These are phyloP conservation scores for Cerioporus squamosus DNA, from an alignment of 1,284 basidiomycete genomes.

Conservation along the genomic window DNA sequence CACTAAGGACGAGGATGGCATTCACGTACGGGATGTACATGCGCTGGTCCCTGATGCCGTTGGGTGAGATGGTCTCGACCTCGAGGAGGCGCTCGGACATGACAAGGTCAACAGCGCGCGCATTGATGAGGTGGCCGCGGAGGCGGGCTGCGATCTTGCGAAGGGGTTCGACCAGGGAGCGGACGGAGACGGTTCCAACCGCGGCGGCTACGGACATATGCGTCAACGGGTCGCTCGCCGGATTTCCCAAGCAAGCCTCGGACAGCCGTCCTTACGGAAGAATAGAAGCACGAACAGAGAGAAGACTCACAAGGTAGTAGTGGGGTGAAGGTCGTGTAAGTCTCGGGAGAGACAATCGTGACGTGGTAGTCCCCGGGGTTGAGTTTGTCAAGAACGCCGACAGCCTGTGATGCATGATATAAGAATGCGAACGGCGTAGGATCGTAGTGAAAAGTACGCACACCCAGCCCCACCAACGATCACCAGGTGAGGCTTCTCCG, in stretches of 20 bases:
- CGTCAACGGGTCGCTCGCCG: background rate
- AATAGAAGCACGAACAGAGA: too few species aligned
- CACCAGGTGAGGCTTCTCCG: constrained; percentile 84
- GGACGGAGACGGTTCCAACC: constrained; percentile 91
- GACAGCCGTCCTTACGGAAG: too few species aligned
- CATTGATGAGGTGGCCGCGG: constrained; percentile 85
- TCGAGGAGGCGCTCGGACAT: constrained; percentile 89
- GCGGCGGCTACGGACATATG: constrained; percentile 60
- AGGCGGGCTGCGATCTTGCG: constrained; percentile 91
- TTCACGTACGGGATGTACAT: constrained; percentile 78
- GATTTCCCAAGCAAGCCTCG: too few species aligned
- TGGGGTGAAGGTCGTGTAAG: constrained; percentile 80
- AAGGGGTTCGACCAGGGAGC: constrained; percentile 90
- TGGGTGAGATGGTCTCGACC: constrained; percentile 64
- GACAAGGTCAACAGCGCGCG: constrained; percentile 83
- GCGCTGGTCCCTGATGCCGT: constrained; percentile 51
- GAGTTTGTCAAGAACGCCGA: constrained; percentile 79
- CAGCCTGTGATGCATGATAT: constrained; percentile 56
- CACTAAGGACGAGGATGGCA: background rate
- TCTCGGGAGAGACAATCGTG: constrained; percentile 83
- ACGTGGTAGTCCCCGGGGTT: constrained; percentile 88
- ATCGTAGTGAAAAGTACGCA: constrained; percentile 48
- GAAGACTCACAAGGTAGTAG: constrained; percentile 78
- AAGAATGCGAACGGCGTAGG: background rate
- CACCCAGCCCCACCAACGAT: constrained; percentile 96